Conservation (phyloP, 2,329 filamentous ascomycete genomes). For the Cercospora beticola region DNA sequence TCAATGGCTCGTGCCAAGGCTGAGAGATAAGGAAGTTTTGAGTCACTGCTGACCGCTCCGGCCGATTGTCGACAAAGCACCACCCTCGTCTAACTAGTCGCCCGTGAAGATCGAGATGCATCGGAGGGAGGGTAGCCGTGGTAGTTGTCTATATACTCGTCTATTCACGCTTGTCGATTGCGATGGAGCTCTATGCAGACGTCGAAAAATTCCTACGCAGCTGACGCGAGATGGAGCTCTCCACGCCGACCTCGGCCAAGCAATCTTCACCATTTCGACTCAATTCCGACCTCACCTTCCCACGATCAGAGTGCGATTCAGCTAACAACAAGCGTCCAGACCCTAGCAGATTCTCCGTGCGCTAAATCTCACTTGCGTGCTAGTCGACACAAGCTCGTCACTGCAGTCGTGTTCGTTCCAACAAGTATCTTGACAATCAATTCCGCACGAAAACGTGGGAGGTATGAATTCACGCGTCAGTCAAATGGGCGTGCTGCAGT, state of each 20-base stretch:
- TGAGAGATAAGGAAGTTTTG: background rate
- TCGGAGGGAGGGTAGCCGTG: background rate
- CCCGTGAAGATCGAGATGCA: background rate
- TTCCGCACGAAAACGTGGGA: too few species aligned
- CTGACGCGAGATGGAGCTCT: background rate
- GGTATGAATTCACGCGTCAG: too few species aligned
- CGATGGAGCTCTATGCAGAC: background rate
- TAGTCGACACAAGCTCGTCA: background rate
- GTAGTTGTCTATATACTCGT: background rate
- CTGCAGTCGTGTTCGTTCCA: background rate
- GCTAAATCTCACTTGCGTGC: background rate
- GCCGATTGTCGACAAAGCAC: background rate
- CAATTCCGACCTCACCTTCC: background rate
- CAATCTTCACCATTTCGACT: background rate
- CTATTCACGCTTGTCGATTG: constrained; percentile 1
- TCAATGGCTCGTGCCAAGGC: background rate
- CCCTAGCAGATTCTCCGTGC: background rate
- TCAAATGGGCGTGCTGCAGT: too few species aligned
- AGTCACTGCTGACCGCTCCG: background rate
- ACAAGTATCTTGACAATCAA: too few species aligned
- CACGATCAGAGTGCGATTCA: background rate
- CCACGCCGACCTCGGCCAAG: background rate
- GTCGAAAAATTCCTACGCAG: constrained; percentile 1
- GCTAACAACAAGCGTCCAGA: background rate
- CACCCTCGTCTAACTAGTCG: background rate